phyloP scores from a whole-genome alignment of 352 stramenopile genomes.

The Phytophthora boehmeriae region DNA sequence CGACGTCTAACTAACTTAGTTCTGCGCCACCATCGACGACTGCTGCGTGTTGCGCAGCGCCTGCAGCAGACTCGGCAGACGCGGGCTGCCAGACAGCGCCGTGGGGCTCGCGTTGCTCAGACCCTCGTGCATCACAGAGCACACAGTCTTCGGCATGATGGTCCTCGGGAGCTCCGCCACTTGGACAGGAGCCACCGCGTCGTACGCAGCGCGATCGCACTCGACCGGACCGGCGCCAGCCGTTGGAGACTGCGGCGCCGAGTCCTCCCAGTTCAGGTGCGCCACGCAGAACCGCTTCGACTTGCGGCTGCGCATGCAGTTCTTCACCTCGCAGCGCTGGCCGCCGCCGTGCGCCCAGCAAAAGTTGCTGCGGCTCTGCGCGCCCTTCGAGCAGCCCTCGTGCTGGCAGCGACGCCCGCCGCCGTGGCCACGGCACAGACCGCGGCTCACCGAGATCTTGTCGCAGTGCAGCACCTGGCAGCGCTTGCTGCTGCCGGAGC shows the following conservation, averaged over 20 bases:
- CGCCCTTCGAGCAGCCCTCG: conserved; percentile 40
- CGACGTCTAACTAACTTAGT: too few species aligned
- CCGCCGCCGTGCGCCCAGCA: conserved; percentile 58
- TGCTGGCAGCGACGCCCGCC: conserved; percentile 49
- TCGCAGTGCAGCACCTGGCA: conserved; percentile 22
- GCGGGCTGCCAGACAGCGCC: not conserved
- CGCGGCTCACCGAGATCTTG: conserved; percentile 52
- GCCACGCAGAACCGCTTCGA: conserved; percentile 53
- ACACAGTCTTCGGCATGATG: too few species aligned
- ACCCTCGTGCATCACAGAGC: too few species aligned
- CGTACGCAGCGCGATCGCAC: too few species aligned
- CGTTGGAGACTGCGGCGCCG: too few species aligned
- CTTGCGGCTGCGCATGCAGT: conserved; percentile 35
- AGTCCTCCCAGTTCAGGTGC: conserved; percentile 35
- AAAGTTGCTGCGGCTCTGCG: conserved; percentile 46
- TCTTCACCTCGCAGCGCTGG: conserved; percentile 11
- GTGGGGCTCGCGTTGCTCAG: too few species aligned
- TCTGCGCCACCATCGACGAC: too few species aligned
- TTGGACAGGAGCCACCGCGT: too few species aligned
- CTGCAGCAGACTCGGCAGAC: not conserved
- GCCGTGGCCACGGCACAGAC: conserved; percentile 51
- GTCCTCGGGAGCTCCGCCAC: too few species aligned
- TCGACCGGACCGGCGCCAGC: too few species aligned
- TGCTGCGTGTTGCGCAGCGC: not conserved
- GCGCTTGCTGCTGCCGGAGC: not conserved